Percentiles rank a stretch among this genome's conserved stretches.
These are phyloP conservation scores for Drosera capensis DNA, from an alignment of 148 eudicot species.

Conservation along the genomic window DNA sequence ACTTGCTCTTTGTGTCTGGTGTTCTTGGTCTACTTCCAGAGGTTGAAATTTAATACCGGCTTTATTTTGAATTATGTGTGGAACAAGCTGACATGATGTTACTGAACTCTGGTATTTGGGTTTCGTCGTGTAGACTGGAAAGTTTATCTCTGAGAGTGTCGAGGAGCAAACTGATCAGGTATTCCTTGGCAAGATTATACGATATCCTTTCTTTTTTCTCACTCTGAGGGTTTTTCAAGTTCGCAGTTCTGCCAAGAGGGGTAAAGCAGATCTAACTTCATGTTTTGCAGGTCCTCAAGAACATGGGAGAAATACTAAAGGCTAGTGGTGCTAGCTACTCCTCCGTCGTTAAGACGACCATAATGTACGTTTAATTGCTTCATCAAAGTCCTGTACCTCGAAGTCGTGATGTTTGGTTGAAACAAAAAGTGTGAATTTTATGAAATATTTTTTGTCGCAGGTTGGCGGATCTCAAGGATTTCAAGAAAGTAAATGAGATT, in stretches of 20 bases:
- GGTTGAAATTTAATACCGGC: slow-evolving; percentile 22
- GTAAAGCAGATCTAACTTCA: neutral
- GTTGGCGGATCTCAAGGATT: slow-evolving; percentile 92
- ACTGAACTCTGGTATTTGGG: slow-evolving; percentile 1
- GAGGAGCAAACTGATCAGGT: slow-evolving; percentile 99
- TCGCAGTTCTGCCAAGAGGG: too few relatives aligned
- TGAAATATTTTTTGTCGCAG: slow-evolving; percentile 19
- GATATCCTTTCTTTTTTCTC: too few relatives aligned
- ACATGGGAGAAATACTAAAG: slow-evolving; percentile 94
- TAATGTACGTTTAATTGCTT: slow-evolving; percentile 33
- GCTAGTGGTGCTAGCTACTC: slow-evolving; percentile 85
- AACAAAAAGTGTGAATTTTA: neutral
- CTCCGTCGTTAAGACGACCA: slow-evolving; percentile 91
- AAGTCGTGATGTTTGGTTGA: neutral
- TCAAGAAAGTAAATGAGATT: slow-evolving; percentile 91
- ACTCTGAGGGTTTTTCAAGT: too few relatives aligned
- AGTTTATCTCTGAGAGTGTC: slow-evolving; percentile 66
- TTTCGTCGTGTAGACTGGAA: slow-evolving; percentile 58
- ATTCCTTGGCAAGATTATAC: too few relatives aligned
- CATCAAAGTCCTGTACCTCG: slow-evolving; percentile 9
- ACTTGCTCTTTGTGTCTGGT: slow-evolving; percentile 77
- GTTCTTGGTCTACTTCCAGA: slow-evolving; percentile 92
- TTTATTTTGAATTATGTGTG: neutral
- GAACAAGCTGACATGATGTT: neutral
- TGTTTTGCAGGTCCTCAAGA: slow-evolving; percentile 56